phyloP scores from a whole-genome alignment of 768 basidiomycete species.

The Pulveroboletus sp. region DNA sequence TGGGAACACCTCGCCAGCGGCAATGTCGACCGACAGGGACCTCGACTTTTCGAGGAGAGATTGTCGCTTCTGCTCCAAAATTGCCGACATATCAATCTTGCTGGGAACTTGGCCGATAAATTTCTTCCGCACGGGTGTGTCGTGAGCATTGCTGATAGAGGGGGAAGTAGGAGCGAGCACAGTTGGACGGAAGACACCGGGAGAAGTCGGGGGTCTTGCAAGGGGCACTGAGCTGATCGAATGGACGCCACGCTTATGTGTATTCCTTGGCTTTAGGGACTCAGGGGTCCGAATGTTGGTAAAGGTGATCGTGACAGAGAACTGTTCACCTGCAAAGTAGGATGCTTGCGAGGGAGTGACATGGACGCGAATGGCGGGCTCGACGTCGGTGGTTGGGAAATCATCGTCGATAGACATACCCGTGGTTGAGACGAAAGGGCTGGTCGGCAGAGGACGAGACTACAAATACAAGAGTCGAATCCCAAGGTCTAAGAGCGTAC shows the following conservation, averaged over 20 bases:
- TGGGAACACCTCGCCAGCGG: conserved; percentile 41
- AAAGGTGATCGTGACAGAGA: conserved; percentile 81
- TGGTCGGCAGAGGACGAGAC: not conserved
- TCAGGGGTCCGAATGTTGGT: conserved; percentile 68
- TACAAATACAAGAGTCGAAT: too few relatives aligned
- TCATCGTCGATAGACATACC: conserved; percentile 20
- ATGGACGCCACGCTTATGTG: conserved; percentile 69
- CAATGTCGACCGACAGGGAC: conserved; percentile 63
- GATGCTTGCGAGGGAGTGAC: conserved; percentile 81
- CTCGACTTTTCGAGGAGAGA: conserved; percentile 44
- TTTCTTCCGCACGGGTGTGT: conserved; percentile 42
- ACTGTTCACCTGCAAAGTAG: conserved; percentile 89
- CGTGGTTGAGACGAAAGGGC: not conserved
- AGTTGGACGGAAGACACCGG: conserved; percentile 51
- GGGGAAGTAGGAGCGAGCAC: conserved; percentile 22
- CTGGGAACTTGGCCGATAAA: conserved; percentile 45
- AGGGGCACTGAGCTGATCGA: conserved; percentile 81
- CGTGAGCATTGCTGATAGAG: conserved; percentile 23
- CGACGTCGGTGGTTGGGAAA: conserved; percentile 20
- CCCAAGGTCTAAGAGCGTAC: not conserved
- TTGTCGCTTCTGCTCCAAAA: conserved; percentile 53
- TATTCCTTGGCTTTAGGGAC: conserved; percentile 30
- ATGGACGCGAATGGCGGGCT: conserved; percentile 59
- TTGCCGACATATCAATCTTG: conserved; percentile 40
- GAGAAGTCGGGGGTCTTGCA: conserved; percentile 77